Evolutionary conservation across 192 early-diverging fungal genomes (phyloP), one percentile per base, ranked within the genome.

Genomic region (Linnemannia elongata): DNA sequence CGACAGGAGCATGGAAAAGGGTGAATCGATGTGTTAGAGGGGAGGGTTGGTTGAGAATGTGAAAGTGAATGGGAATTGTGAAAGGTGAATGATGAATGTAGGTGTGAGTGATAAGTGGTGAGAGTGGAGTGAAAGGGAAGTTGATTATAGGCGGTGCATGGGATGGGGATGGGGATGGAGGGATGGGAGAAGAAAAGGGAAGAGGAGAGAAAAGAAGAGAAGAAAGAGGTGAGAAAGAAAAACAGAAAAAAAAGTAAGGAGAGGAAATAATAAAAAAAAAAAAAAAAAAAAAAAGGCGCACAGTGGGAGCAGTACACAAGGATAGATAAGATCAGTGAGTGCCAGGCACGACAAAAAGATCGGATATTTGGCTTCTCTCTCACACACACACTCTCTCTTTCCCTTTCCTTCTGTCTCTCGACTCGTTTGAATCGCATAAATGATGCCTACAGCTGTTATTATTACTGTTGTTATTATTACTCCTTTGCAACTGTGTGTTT

Each of bases 1-100:
- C 73, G 85, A 87, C 57, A 87, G 85, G 76, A 87, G 85, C 85
- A 87, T 87, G 71, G 41, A 33, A 69, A 60, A 20, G 69, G 49
- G 22, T 49, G 9, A 75, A 33, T 76, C 74, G 47, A 52, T 52
- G 49, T 52, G 27, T 35, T 36, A 24, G 66, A n/a, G 75, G 33
- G 69, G 38, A 20, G 44, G 44, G 44, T 45, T 70, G 75, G n/a
- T 70, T 70, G 15, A 27, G 22, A 77, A 30, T 33, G 15, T 30
- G 44, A 22, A 24, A 17, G 20, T n/a, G 30, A 52, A 45, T 54
- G 49, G 39, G 30, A 38, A 13, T 9, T 22, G 6, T 22, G 72
- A 74, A 33, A 36, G 30, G 36, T 35, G 57, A 76, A 27, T 41
- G 49, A 6, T 24, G 54, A 72, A 7, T 33, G 52, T 57, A 8